Base-by-base conservation (phyloP, 1,284 basidiomycete genomes). In the Boletus putidus region DNA sequence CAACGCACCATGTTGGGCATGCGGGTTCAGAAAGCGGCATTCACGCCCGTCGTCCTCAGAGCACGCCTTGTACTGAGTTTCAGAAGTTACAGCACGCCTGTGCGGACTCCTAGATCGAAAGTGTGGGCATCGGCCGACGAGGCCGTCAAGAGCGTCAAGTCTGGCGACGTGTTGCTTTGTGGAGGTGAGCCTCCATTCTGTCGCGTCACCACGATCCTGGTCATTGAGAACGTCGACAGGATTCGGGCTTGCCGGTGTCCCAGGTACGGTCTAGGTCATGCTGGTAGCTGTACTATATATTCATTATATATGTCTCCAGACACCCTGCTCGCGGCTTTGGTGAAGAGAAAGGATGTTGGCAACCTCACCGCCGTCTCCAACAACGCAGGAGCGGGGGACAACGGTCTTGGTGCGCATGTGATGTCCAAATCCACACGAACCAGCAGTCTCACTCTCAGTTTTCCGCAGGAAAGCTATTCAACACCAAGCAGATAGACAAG, bases 321-420 rank as follows among this genome's bases (percentile, higher is more conserved):
- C 73, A 96, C 94, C 2, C 79, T 97, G 55, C 89, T 97, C 46
- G 78, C 77, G n/a, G 94, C 95, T 4, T 78, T 97, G 44, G 77
- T 84, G 23, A 84, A 85, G 67, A 83, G 91, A 56, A 83, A 82
- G 59, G 89, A 93, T 49, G 83, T 96, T 33, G 77, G 73, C 45
- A 80, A 87, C 65, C 77, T 97, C 50, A 95, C 88, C 20, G 92
- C 88, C 46, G 89, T 96, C 42, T 95, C 93, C 18, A 97, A 97
- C 75, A 96, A 97, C 76, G 91, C 91, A 44, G 94, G 94, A 20
- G 81, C 85, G 31, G 86, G 85, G 37, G 83, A 89, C 61, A 84
- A 79, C 39, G 94, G 94, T 47, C 81, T 97, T 42, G 93, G 93
- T 91, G 66, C 67, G 83, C 72, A 42, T 8, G 23, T 50, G 27